A percentile compares a stretch with the other conserved stretches of the same genome.
phyloP scores from a whole-genome alignment of 305 asterid species.

The Ruellia speciosa region DNA sequence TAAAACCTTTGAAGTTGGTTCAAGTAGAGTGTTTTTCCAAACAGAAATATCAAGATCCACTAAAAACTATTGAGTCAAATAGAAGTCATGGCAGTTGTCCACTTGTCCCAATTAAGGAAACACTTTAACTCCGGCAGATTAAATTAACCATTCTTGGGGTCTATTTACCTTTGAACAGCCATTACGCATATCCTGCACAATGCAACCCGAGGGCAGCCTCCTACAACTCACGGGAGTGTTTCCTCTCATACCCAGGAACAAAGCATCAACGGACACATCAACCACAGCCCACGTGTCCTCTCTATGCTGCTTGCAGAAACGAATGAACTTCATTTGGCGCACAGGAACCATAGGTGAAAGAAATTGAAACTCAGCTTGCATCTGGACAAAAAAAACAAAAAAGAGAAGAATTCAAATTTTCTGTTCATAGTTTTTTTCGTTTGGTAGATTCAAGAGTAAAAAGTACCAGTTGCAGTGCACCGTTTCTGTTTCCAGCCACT shows the following conservation, averaged over 20 bases:
- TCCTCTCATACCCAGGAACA: conserved; percentile 27
- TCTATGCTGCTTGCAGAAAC: conserved; percentile 67
- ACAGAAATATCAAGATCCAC: too few relatives aligned
- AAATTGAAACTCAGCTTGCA: conserved; percentile 63
- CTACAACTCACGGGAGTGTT: conserved; percentile 26
- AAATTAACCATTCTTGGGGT: not conserved
- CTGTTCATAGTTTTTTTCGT: not conserved
- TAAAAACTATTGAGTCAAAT: not conserved
- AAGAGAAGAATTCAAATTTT: not conserved
- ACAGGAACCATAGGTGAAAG: conserved; percentile 49
- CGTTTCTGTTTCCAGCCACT: conserved; percentile 34
- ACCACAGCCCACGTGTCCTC: conserved; percentile 68
- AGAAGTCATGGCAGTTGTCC: too few relatives aligned
- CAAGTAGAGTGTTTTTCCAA: too few relatives aligned
- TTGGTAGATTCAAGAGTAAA: conserved; percentile 3
- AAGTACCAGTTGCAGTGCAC: conserved; percentile 48
- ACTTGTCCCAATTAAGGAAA: too few relatives aligned
- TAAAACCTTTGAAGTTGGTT: too few relatives aligned
- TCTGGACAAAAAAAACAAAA: conserved; percentile 30
- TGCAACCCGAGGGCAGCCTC: conserved; percentile 71
- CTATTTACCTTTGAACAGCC: conserved; percentile 55
- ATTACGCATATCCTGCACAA: conserved; percentile 48
- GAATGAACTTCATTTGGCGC: conserved; percentile 47
- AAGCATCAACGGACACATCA: conserved; percentile 51
- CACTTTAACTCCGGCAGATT: not conserved